Evolutionary conservation across 2,329 filamentous ascomycete species (phyloP).

Genomic region (Aureobasidium vineae): DNA sequence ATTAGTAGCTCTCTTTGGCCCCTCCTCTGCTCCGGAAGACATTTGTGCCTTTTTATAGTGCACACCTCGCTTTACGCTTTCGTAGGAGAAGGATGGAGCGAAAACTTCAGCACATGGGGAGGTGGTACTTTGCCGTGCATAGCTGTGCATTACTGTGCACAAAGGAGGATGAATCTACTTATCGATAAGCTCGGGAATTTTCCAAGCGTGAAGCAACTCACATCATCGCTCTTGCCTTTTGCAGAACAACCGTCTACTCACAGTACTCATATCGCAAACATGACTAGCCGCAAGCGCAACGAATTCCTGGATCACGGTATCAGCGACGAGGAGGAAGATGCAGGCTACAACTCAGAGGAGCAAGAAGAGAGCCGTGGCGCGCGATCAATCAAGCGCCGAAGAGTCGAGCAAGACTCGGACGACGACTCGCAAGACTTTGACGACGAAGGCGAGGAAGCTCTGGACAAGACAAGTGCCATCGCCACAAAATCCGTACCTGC

Average conservation of each 20-base stretch:
- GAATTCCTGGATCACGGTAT: constrained; percentile 61
- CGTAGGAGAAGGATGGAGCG: no score
- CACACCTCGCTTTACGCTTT: no score
- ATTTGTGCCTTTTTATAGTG: no score
- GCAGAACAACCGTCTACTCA: background rate
- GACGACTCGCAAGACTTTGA: constrained; percentile 34
- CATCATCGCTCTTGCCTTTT: background rate
- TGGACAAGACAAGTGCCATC: constrained; percentile 28
- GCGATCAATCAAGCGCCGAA: constrained; percentile 59
- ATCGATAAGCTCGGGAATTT: constrained; percentile 6
- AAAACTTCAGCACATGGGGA: no score
- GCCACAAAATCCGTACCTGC: constrained; percentile 7
- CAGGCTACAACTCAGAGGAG: constrained; percentile 64
- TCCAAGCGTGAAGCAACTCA: background rate
- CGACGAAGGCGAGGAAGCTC: constrained; percentile 24
- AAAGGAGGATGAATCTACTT: background rate
- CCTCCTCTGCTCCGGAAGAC: no score
- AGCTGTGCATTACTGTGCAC: background rate
- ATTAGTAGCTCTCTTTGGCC: no score
- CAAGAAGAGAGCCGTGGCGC: constrained; percentile 65
- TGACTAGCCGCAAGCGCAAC: constrained; percentile 69
- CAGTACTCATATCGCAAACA: constrained; percentile 37
- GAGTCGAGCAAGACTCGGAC: constrained; percentile 48
- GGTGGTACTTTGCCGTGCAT: no score
- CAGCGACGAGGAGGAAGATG: constrained; percentile 44